These are phyloP conservation scores for Backusella circina DNA, from an alignment of 192 early-diverging fungal genomes.

Conservation along the genomic window DNA sequence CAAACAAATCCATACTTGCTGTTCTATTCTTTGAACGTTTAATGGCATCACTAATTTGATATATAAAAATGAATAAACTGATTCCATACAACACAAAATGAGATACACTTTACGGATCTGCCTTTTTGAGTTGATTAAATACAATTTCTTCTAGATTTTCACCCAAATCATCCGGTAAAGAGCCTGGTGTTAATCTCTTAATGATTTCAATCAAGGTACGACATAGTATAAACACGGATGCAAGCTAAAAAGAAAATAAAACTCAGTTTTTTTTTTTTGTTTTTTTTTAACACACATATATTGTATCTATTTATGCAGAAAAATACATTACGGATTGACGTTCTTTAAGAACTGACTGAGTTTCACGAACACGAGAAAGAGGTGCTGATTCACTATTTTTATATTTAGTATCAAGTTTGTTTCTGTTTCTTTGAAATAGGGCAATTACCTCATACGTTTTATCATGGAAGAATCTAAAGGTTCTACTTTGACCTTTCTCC, in stretches of 20 bases:
- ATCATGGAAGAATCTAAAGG: slow-evolving; percentile 31
- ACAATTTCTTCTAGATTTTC: slow-evolving; percentile 90
- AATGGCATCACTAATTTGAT: slow-evolving; percentile 51
- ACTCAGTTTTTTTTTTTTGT: too few species aligned
- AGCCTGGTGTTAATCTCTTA: slow-evolving; percentile 62
- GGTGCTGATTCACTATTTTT: slow-evolving; percentile 29
- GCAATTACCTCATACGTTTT: slow-evolving; percentile 28
- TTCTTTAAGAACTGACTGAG: slow-evolving; percentile 56
- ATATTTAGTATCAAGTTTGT: not conserved
- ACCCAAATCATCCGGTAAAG: slow-evolving; percentile 78
- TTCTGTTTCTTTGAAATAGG: not conserved
- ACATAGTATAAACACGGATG: slow-evolving; percentile 84
- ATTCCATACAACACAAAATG: too few species aligned
- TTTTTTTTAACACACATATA: not conserved
- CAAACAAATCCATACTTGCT: slow-evolving; percentile 88
- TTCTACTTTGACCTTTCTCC: slow-evolving; percentile 69
- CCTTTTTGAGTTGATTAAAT: slow-evolving; percentile 84
- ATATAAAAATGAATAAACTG: not conserved
- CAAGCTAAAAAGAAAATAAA: slow-evolving; percentile 47
- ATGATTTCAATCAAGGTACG: slow-evolving; percentile 86
- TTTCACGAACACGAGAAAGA: slow-evolving; percentile 40
- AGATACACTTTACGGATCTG: slow-evolving; percentile 69
- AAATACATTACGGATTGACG: slow-evolving; percentile 50
- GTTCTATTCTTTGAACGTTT: slow-evolving; percentile 72
- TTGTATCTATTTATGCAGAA: not conserved